Evolutionary conservation across 768 basidiomycete genomes (phyloP).

Genomic region (Hygrophoropsis aurantiaca): DNA sequence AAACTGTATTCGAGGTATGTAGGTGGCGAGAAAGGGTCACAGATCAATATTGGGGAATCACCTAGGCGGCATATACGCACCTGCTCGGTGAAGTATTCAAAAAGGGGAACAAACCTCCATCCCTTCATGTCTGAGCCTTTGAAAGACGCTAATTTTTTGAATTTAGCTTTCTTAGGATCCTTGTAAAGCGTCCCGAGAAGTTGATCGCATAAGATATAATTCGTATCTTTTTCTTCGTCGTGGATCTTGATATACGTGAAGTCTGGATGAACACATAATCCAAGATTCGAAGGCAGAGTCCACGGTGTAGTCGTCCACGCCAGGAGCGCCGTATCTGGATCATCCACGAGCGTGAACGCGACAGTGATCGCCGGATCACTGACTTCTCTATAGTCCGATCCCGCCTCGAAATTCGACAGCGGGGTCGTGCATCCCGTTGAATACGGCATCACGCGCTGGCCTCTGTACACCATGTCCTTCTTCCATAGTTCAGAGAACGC

Average conservation of each 20-base stretch:
- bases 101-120: constrained; percentile 92
- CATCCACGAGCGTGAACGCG: constrained; percentile 90
- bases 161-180: constrained; percentile 95
- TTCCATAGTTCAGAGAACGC: constrained; percentile 93
- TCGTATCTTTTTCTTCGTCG: constrained; percentile 81
- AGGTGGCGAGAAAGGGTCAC: neutral
- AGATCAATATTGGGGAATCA: no score
- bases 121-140: constrained; percentile 92
- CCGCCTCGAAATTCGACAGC: constrained; percentile 96
- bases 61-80: constrained; percentile 40
- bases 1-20: constrained; percentile 52
- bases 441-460: constrained; percentile 96
- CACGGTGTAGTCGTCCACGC: constrained; percentile 99
- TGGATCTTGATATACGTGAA: constrained; percentile 96
- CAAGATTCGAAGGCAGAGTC: constrained; percentile 96
- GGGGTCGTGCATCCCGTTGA: constrained; percentile 96
- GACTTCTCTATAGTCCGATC: constrained; percentile 87
- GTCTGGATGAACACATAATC: constrained; percentile 93
- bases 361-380: constrained; percentile 95
- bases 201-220: constrained; percentile 90
- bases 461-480: constrained; percentile 90
- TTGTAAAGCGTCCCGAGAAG: constrained; percentile 90
- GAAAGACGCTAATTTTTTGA: constrained; percentile 86
- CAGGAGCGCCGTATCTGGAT: constrained; percentile 83
- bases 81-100: constrained; percentile 95